These are phyloP conservation scores for Gynochthodes officinalis DNA, from an alignment of 257 asterid species.

Conservation along the genomic window DNA sequence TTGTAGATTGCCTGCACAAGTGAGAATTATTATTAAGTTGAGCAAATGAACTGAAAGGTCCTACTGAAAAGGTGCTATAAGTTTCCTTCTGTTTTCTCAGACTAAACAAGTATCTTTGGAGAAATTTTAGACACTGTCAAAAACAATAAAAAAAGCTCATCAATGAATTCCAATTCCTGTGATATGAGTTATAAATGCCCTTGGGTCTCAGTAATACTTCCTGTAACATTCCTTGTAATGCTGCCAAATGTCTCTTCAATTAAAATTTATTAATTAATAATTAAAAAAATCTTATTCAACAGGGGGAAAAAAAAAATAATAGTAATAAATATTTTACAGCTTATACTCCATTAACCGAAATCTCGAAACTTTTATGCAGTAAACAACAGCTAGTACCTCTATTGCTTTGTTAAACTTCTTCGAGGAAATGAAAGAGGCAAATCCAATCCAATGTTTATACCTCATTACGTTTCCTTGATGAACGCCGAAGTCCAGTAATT, in stretches of 20 bases:
- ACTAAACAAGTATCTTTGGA: background rate
- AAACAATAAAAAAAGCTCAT: background rate
- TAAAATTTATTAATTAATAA: too few relatives aligned
- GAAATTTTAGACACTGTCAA: background rate
- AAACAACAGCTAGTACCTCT: background rate
- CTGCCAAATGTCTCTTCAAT: too few relatives aligned
- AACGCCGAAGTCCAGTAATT: background rate
- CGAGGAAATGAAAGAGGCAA: background rate
- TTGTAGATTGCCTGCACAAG: conserved; percentile 12
- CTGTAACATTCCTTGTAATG: too few relatives aligned
- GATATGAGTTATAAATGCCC: background rate
- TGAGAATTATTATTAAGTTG: background rate
- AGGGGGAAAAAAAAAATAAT: too few relatives aligned
- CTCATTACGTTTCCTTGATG: conserved; percentile 14
- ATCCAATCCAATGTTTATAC: background rate
- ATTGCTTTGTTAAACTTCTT: background rate
- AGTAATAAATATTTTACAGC: background rate
- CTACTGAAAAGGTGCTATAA: background rate
- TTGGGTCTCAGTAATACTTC: too few relatives aligned
- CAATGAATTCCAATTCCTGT: background rate
- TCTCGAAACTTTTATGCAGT: background rate
- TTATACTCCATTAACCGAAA: background rate
- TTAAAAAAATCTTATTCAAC: too few relatives aligned
- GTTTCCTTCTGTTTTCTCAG: background rate
- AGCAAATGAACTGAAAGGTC: background rate